phyloP scores from a whole-genome alignment of 2,329 filamentous ascomycete genomes.

The Nothomitra cinnamomea region DNA sequence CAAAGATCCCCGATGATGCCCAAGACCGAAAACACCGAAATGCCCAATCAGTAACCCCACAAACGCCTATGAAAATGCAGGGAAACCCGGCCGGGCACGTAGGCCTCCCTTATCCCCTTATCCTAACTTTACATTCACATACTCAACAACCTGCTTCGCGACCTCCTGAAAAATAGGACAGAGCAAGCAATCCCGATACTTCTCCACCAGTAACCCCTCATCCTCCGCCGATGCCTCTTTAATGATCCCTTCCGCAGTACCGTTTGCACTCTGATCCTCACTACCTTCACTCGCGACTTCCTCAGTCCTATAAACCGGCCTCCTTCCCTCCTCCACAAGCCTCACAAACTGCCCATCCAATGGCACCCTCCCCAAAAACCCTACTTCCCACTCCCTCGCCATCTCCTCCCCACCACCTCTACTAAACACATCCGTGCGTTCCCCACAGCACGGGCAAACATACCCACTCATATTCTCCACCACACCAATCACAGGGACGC shows the following conservation, averaged over 20 bases:
- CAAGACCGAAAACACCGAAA: too few relatives aligned
- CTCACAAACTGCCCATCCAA: slow-evolving; percentile 87
- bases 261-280: slow-evolving; percentile 33
- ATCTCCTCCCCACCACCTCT: slow-evolving; percentile 80
- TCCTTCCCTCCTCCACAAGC: slow-evolving; percentile 59
- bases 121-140: neutral
- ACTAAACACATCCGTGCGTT: slow-evolving; percentile 87
- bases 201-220: slow-evolving; percentile 38
- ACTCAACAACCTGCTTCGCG: slow-evolving; percentile 31
- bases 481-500: slow-evolving; percentile 66
- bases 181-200: slow-evolving; percentile 57
- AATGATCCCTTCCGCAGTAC: slow-evolving; percentile 3
- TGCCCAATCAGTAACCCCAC: too few relatives aligned
- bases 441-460: slow-evolving; percentile 61
- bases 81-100: too few relatives aligned
- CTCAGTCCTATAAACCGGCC: slow-evolving; percentile 51
- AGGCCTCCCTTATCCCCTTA: too few relatives aligned
- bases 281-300: slow-evolving; percentile 31
- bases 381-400: slow-evolving; percentile 70
- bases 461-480: slow-evolving; percentile 95
- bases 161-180: slow-evolving; percentile 51
- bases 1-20: too few relatives aligned
- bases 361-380: slow-evolving; percentile 72
- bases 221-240: slow-evolving; percentile 16
- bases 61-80: too few relatives aligned